phyloP scores from a whole-genome alignment of 2,329 filamentous ascomycete species.

The Sporothrix luriei region DNA sequence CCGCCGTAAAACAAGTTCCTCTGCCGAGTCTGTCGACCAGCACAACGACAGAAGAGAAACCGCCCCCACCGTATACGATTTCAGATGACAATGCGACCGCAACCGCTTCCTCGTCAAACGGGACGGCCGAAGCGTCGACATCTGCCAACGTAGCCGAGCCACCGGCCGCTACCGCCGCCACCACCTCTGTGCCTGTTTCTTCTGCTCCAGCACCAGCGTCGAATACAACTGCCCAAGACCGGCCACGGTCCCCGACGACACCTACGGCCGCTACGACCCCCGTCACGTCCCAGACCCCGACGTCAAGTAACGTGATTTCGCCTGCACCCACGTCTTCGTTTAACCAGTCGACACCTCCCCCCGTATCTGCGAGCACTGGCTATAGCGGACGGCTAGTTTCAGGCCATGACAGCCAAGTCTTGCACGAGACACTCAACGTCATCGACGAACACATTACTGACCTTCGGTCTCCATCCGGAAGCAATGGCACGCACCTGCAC shows the following conservation, averaged over 20 bases:
- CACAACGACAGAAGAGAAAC: conserved; percentile 12
- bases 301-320: conserved; percentile 2
- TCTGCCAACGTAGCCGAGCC: conserved; percentile 38
- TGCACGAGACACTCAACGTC: conserved; percentile 92
- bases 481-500: conserved; percentile 55
- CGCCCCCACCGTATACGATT: conserved; percentile 5
- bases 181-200: neutral
- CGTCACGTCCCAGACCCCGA: conserved; percentile 30
- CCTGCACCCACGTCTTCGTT: conserved; percentile 17
- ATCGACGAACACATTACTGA: conserved; percentile 97
- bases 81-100: conserved; percentile 37
- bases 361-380: conserved; percentile 42
- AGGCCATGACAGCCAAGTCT: conserved; percentile 70
- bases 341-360: conserved; percentile 34
- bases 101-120: conserved; percentile 37
- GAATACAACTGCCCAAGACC: conserved; percentile 30
- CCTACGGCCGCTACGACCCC: conserved; percentile 38
- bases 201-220: neutral
- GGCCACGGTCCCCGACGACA: conserved; percentile 38
- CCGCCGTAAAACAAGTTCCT: conserved; percentile 32
- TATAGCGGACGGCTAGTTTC: conserved; percentile 43
- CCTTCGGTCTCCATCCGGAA: conserved; percentile 59
- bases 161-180: neutral
- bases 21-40: conserved; percentile 20
- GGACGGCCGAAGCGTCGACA: conserved; percentile 29